Conservation (phyloP, 441 rosid genomes). For the Eruca vesicaria region DNA sequence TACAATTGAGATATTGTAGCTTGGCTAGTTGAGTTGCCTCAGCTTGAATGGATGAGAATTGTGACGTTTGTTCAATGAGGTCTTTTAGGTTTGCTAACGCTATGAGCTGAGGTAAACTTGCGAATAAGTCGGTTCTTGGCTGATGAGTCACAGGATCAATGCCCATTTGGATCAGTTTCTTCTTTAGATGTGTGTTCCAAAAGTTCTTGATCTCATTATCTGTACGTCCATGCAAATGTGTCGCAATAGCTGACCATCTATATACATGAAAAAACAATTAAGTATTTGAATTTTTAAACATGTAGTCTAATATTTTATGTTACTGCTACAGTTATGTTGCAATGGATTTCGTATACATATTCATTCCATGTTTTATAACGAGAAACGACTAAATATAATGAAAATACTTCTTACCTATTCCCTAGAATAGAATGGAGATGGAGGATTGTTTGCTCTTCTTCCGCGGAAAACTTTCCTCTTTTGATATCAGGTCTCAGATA, state of each 20-base stretch:
- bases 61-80: constrained; percentile 44
- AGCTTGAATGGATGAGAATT: constrained; percentile 53
- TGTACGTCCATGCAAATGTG: constrained; percentile 75
- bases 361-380: background rate
- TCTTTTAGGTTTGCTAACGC: constrained; percentile 67
- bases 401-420: constrained; percentile 64
- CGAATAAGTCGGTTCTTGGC: constrained; percentile 75
- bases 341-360: background rate
- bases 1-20: constrained; percentile 53
- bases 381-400: background rate
- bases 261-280: background rate
- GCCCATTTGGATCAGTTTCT: constrained; percentile 88
- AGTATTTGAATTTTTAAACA: background rate
- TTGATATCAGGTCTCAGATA: constrained; percentile 89
- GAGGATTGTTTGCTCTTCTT: constrained; percentile 84
- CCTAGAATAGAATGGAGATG: constrained; percentile 86
- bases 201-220: constrained; percentile 88
- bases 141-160: constrained; percentile 89
- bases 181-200: constrained; percentile 88
- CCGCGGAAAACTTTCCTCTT: constrained; percentile 84
- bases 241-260: constrained; percentile 91
- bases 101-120: constrained; percentile 71
- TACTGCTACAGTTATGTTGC: background rate
- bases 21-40: constrained; percentile 66
- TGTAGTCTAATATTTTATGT: background rate